Conservation (phyloP, 805 yeast species). For the Wickerhamomyces subpelliculosus region DNA sequence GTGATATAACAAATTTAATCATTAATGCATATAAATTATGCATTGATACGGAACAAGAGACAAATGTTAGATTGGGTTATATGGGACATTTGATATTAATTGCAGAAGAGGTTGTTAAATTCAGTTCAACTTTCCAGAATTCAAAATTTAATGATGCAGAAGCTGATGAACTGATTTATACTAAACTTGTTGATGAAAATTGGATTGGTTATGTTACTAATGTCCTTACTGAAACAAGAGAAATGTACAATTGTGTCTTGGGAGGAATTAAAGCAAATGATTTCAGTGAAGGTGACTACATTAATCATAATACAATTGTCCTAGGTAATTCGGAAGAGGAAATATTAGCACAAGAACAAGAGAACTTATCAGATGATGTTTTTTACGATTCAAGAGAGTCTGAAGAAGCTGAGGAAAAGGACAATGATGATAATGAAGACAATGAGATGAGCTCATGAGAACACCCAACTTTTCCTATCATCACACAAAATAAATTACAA, state of each 20-base stretch:
- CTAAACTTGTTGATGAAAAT: constrained; percentile 29
- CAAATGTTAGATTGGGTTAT: constrained; percentile 77
- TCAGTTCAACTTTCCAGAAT: constrained; percentile 33
- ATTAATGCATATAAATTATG: constrained; percentile 59
- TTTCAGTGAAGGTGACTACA: constrained; percentile 15
- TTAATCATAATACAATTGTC: constrained; percentile 18
- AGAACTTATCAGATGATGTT: neutral
- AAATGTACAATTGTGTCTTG: constrained; percentile 79
- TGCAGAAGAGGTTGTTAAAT: constrained; percentile 94
- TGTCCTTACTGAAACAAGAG: constrained; percentile 71
- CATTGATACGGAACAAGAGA: constrained; percentile 49
- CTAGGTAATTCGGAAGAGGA: constrained; percentile 23
- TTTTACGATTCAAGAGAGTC: neutral
- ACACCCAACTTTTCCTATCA: no score
- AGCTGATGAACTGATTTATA: constrained; percentile 19
- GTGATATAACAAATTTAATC: constrained; percentile 53
- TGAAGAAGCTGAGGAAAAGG: no score
- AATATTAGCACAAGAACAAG: constrained; percentile 14
- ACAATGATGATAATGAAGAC: neutral
- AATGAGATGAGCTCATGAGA: neutral
- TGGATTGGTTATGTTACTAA: constrained; percentile 76
- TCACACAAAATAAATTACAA: no score
- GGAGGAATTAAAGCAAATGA: constrained; percentile 46
- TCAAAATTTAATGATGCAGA: constrained; percentile 19
- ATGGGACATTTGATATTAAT: constrained; percentile 94